Percentiles rank a stretch among this genome's conserved stretches.
These are phyloP conservation scores for Allomyces macrogynus DNA, from an alignment of 192 early-diverging fungal genomes.

Conservation along the genomic window DNA sequence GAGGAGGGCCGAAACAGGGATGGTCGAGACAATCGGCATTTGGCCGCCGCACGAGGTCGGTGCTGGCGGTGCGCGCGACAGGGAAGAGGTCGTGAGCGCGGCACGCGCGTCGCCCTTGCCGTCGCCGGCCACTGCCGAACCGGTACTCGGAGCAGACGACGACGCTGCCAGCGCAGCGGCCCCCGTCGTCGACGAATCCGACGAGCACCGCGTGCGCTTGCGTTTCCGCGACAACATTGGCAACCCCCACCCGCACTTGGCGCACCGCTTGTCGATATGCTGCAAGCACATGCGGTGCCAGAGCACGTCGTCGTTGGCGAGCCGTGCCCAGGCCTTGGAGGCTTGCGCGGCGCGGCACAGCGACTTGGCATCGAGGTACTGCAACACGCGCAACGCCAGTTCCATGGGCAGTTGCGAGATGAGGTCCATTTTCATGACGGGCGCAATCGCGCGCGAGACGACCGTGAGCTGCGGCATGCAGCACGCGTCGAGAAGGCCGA, in stretches of 20 bases:
- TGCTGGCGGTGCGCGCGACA: too few relatives aligned
- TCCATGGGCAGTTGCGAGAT: constrained; percentile 54
- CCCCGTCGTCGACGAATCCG: too few relatives aligned
- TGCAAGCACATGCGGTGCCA: constrained; percentile 97
- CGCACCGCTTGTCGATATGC: constrained; percentile 89
- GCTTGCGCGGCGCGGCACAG: constrained; percentile 84
- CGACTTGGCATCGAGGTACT: constrained; percentile 76
- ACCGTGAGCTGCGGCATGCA: constrained; percentile 76
- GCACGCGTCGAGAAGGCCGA: constrained; percentile 56
- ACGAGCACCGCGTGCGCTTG: constrained; percentile 4
- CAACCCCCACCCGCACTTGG: constrained; percentile 91
- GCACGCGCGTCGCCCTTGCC: too few relatives aligned
- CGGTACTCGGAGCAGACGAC: too few relatives aligned
- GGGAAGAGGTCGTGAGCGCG: too few relatives aligned
- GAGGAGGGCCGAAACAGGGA: background rate
- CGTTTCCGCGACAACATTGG: constrained; percentile 55
- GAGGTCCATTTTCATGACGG: constrained; percentile 65
- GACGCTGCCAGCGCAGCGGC: too few relatives aligned
- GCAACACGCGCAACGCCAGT: constrained; percentile 61
- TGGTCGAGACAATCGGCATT: background rate
- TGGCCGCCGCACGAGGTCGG: background rate
- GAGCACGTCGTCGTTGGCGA: constrained; percentile 79
- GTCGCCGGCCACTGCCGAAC: too few relatives aligned
- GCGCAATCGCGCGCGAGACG: constrained; percentile 43
- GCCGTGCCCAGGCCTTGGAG: constrained; percentile 46